phyloP scores from a whole-genome alignment of 805 yeast species.

The Candida loeiensis region DNA sequence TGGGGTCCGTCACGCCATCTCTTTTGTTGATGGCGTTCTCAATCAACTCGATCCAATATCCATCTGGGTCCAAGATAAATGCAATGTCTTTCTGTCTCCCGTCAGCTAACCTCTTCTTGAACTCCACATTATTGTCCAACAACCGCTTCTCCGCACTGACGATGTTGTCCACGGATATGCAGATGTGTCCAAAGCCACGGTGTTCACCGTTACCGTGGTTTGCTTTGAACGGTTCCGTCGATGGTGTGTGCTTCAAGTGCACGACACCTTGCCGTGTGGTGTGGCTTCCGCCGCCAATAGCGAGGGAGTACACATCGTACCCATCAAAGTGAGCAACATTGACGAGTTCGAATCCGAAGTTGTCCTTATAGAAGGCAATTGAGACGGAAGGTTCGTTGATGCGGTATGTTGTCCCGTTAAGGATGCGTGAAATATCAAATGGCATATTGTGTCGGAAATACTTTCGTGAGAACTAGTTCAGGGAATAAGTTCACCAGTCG shows the following conservation, averaged over 20 bases:
- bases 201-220: slow-evolving; percentile 83
- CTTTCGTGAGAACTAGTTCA: neutral
- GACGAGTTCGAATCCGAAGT: slow-evolving; percentile 70
- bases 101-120: slow-evolving; percentile 80
- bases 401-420: slow-evolving; percentile 57
- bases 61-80: slow-evolving; percentile 91
- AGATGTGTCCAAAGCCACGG: slow-evolving; percentile 93
- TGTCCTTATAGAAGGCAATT: slow-evolving; percentile 65
- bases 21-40: slow-evolving; percentile 47
- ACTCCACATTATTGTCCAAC: slow-evolving; percentile 59
- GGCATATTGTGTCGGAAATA: neutral
- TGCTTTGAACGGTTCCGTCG: slow-evolving; percentile 58
- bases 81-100: slow-evolving; percentile 95
- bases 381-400: slow-evolving; percentile 77
- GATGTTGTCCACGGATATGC: slow-evolving; percentile 82
- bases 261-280: slow-evolving; percentile 54
- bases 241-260: slow-evolving; percentile 81
- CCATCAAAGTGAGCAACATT: slow-evolving; percentile 50
- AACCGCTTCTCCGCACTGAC: slow-evolving; percentile 56
- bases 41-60: slow-evolving; percentile 93
- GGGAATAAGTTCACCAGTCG: neutral
- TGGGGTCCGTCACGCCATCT: slow-evolving; percentile 36
- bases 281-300: slow-evolving; percentile 39
- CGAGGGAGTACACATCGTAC: slow-evolving; percentile 68
- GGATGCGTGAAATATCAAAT: neutral